A percentile compares a stretch with the other conserved stretches of the same genome.
Evolutionary conservation across 345 rosid genomes (phyloP).

Genomic region (Eutrema heterophyllum): DNA sequence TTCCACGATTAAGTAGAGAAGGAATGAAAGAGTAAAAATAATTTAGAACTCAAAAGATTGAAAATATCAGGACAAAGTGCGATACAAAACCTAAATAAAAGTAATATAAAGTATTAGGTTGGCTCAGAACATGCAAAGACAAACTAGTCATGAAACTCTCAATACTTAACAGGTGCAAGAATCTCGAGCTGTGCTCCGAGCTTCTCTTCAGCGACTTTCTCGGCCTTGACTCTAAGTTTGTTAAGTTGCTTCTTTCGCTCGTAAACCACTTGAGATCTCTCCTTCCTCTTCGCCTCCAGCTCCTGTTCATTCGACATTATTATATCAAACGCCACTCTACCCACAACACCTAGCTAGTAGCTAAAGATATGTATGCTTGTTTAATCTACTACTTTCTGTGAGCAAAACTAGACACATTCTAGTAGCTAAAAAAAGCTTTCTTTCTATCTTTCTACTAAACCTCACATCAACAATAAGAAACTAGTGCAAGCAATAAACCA

Average conservation of each 20-base stretch:
- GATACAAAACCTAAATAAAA: not conserved
- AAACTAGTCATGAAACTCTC: slow-evolving; percentile 2
- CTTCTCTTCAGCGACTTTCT: slow-evolving; percentile 69
- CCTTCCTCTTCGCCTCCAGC: slow-evolving; percentile 75
- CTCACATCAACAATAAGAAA: not conserved
- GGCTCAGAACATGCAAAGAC: slow-evolving; percentile 4
- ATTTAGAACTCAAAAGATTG: not conserved
- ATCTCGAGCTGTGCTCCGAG: slow-evolving; percentile 66
- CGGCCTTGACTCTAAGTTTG: slow-evolving; percentile 67
- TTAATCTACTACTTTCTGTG: not conserved
- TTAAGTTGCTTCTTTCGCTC: slow-evolving; percentile 63
- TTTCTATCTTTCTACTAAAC: not conserved
- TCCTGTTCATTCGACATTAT: slow-evolving; percentile 36
- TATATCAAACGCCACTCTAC: not conserved
- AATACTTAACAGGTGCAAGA: slow-evolving; percentile 59
- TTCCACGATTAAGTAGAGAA: not conserved
- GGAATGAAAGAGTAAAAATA: not conserved
- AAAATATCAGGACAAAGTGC: not conserved
- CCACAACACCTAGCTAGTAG: not conserved
- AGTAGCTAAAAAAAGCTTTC: not conserved
- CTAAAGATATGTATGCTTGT: not conserved
- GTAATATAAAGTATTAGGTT: not conserved
- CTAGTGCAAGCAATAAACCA: not conserved
- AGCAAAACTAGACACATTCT: not conserved
- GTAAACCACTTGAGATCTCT: slow-evolving; percentile 36